Evolutionary conservation across 139 green algal genomes (phyloP), one percentile per base, ranked within the genome.

Genomic region (Chlamydomonas sp.): DNA sequence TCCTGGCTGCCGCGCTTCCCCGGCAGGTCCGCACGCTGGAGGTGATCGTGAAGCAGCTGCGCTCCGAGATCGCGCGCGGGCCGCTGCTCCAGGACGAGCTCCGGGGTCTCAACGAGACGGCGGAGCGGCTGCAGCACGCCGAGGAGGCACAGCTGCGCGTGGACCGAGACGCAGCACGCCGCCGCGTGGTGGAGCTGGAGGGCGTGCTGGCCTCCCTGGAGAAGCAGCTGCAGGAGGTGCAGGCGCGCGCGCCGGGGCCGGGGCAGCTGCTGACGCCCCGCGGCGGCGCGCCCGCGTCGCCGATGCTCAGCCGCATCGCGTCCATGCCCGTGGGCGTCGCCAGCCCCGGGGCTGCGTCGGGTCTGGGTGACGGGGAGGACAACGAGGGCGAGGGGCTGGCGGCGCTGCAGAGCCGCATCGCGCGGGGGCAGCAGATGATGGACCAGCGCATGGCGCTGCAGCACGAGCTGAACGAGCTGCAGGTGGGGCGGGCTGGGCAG

Each of bases 11-110:
- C n/a, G 59, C 77, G 60, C 77, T 69, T 15, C 57, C 77, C 62
- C 4, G 61, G 5, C 83, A 88, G 83, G 83, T 88, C 49, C 83
- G 83, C 83, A 88, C 83, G 49, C 75, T 88, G 63, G 73, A 81
- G 73, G 59, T 88, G 59, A 82, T 81, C 49, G 82, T 79, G 5
- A 80, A 80, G 62, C 82, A 86, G 82, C 72, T 86, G 71, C 82
- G 82, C n/a, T 8, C 82, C n/a, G 82, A 86, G 59, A 86, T 86
- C 71, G 63, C 31, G 60, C 72, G 73, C 20, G 82, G 82, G 10
- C 71, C 82, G 12, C 14, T 79, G 60, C 82, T 86, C 60, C 82
- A 86, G 71, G 71, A 62, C 31, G 82, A 86, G 62, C 61, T 86
- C 71, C 58, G 58, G 12, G 82, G 82, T 18, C 82, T 86, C 12